Base-by-base conservation (phyloP, 192 early-diverging fungal genomes). In the Helicostylum pulchrum region DNA sequence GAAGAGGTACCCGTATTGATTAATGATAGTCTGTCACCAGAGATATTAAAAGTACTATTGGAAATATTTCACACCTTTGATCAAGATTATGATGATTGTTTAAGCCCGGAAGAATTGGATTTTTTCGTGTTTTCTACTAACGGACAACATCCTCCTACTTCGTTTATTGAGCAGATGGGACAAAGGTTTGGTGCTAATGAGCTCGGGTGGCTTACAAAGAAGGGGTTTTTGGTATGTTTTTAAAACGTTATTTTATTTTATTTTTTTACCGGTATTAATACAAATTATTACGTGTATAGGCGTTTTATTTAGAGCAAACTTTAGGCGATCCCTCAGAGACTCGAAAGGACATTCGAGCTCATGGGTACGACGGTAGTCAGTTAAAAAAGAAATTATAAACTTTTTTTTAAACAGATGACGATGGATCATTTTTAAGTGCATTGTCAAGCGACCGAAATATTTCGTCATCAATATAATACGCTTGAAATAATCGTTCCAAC, bases 381-480 rank as follows among this genome's bases (percentile, higher is more conserved):
- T 26, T 26, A 39, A 39, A 10, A 39, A 39, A 39, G 7, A 39
- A 39, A 6, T 39, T 39, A 39, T 39, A 39, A 36, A 39, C 26
- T 26, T 26, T 2, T 26, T 26, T 26, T 26, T 26, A 26, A 26
- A 26, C 26, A 0, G 26, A 26, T 26, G 26, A 26, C 26, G 26
- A 26, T 26, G 26, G 26, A 26, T 26, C 26, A 26, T 26, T 26
- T 26, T 26, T 26, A 26, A 26, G 26, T 26, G 26, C 26, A 26
- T 26, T 26, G 26, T 26, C 26, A 2, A 26, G 26, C 26, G 26
- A 26, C 26, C 26, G 26, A 43, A 68, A 68, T 10, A 68, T 61
- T 59, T 68, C 66, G 31, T 61, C 58, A 54, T 68, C 57, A 36
- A 68, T 45, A 47, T 68, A 68, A 31, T 68, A 68, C n/a, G 66